Evolutionary conservation across 306 rosid genomes (phyloP), one percentile per base, ranked within the genome.

Genomic region (Vicia villosa): DNA sequence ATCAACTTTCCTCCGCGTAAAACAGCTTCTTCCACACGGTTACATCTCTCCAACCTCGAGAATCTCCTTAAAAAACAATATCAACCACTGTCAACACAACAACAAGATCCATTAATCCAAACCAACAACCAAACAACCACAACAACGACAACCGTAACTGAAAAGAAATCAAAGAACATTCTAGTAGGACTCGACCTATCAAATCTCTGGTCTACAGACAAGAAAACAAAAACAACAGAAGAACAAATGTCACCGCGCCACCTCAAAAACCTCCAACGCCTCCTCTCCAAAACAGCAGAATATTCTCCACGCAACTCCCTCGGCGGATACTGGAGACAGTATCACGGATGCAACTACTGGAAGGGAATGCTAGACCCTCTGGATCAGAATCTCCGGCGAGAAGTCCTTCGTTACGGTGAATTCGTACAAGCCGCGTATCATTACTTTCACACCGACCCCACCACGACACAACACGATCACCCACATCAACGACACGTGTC

Each of bases 321-420:
- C 1, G 87, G 96, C 1, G 73, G 81, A 80, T 77, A 80, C 2
- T 94, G 99, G 99, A 73, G 76, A 7, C 95, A 94, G 24, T 94
- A 89, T 26, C 99, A 91, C 56, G 97, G 99, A 0, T 56, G 80
- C 7, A 79, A 85, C 22, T 59, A 91, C 14, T 94, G 99, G 99
- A 77, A 79, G 32, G 99, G 99, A 3, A 72, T 94, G 20, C 80
- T 94, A 0, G 96, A 94, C 56, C 99, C 99, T 0, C 89, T 94
- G 0, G 99, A 94, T 1, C 85, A 94, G 79, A 94, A 94, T 80
- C 99, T 94, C 78, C 84, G 97, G n/a, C 95, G 99, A 4, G 99
- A 94, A 72, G 97, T 94, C 0, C 86, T 94, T 0, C 81, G 96
- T 6, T 89, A 87, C 45, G 99, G 99, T 1, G 99, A 94, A 78